Evolutionary conservation across 2,329 filamentous ascomycete genomes (phyloP), one percentile per base, ranked within the genome.

Genomic region (Taxawa tesnikishii): DNA sequence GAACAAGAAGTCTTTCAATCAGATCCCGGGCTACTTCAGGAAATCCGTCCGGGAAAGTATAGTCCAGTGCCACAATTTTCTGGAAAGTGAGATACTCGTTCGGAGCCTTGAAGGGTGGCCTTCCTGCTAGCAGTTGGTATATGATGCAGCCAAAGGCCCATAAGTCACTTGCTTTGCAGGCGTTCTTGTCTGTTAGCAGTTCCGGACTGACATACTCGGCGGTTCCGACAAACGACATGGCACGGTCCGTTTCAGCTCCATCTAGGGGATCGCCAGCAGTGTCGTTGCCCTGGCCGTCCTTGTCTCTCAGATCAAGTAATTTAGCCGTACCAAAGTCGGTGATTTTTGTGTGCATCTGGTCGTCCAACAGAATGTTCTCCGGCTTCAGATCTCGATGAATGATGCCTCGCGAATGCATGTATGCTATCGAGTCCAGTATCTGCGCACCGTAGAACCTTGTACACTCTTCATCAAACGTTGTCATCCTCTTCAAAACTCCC

Each of bases 301-400:
- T 66, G 11, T 56, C 50, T 21, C 53, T 56, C 17, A 59, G 53
- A 31, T 79, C 77, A 28, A 98, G 65, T 40, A 98, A 74, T 55
- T 94, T 96, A n/a, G 90, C 90, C 0, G 90, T 98, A 26, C 90
- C 90, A 51, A 98, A 98, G 58, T 98, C 90, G 6, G 90, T 98
- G 43, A 98, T 94, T 55, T 98, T 98, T 59, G 96, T 79, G 49
- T 96, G 84, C 82, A 94, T 92, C 49, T 93, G 80, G 42, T 87
- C 81, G 54, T 98, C 90, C 23, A 98, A 67, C 5, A 98, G 70
- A 4, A 98, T 87, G 43, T 98, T 98, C 54, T 98, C 90, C 0
- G 90, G 90, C 51, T 98, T 98, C 43, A 98, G 58, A 52, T 98
- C 90, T 42, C 90, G 80, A 56, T 98, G 90, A 38, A 98, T 96